These are phyloP conservation scores for Capniomyces stellatus DNA, from an alignment of 371 early-diverging fungal genomes.

Conservation along the genomic window DNA sequence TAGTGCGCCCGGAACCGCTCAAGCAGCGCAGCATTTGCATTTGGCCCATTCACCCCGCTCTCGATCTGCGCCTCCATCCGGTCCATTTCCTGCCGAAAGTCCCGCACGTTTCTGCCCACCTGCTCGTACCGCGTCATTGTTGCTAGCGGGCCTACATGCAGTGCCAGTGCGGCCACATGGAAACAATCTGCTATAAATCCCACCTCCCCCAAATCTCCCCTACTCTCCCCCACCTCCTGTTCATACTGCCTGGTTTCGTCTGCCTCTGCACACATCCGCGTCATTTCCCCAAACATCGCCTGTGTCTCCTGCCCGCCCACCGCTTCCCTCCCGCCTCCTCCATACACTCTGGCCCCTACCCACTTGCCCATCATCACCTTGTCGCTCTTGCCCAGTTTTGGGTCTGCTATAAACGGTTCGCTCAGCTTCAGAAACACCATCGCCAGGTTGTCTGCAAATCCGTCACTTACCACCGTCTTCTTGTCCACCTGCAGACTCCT, in stretches of 20 bases:
- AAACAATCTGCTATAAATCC: constrained; percentile 78
- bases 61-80: constrained; percentile 23
- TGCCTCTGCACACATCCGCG: constrained; percentile 56
- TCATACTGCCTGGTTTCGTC: constrained; percentile 33
- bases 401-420: constrained; percentile 69
- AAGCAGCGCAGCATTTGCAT: constrained; percentile 27
- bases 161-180: constrained; percentile 48
- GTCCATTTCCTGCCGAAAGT: constrained; percentile 32
- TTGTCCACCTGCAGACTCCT: constrained; percentile 72
- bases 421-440: constrained; percentile 44
- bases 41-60: constrained; percentile 23
- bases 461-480: constrained; percentile 59
- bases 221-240: constrained; percentile 2
- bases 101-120: constrained; percentile 41
- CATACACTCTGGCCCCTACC: constrained; percentile 16
- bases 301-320: not conserved
- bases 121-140: constrained; percentile 44
- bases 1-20: constrained; percentile 37
- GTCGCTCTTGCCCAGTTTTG: constrained; percentile 40
- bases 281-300: constrained; percentile 32
- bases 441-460: constrained; percentile 66
- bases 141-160: constrained; percentile 66
- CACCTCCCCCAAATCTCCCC: constrained; percentile 1
- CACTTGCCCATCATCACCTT: constrained; percentile 51
- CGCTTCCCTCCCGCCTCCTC: constrained; percentile 22